These are phyloP conservation scores for Tolypocladium sp. DNA, from an alignment of 2,329 filamentous ascomycete genomes.

Conservation along the genomic window DNA sequence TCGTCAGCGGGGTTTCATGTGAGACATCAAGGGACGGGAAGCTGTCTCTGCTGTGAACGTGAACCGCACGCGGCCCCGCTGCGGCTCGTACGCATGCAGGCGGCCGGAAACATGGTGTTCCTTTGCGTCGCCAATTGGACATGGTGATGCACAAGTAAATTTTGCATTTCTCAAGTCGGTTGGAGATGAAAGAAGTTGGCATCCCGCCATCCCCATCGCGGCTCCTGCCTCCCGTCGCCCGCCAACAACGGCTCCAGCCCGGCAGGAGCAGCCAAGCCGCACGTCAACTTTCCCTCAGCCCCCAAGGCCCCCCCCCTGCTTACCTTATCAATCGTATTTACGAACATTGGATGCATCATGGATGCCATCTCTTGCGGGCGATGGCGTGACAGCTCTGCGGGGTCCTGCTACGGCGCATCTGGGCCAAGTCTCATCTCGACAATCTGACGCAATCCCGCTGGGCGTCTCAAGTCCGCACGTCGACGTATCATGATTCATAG, in stretches of 20 bases:
- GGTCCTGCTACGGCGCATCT: not conserved
- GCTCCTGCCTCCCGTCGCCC: too few species aligned
- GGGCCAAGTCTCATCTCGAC: not conserved
- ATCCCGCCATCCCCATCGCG: too few species aligned
- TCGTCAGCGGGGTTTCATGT: not conserved
- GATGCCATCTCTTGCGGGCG: not conserved
- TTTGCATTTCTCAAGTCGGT: not conserved
- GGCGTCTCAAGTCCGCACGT: not conserved
- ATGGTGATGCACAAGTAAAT: not conserved
- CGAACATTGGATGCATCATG: not conserved
- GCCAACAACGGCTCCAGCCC: too few species aligned
- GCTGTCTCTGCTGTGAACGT: not conserved
- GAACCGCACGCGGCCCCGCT: not conserved
- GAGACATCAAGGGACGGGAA: not conserved
- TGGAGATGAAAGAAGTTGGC: not conserved
- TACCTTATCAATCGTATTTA: not conserved
- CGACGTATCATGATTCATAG: not conserved
- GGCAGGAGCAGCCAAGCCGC: too few species aligned
- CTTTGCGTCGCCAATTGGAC: not conserved
- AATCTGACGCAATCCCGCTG: not conserved
- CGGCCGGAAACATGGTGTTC: not conserved
- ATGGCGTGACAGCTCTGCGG: not conserved
- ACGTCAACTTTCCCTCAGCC: too few species aligned
- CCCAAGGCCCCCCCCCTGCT: too few species aligned
- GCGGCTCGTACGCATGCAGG: not conserved